Percentiles rank a stretch among this genome's conserved stretches.
Evolutionary conservation across 257 asterid genomes (phyloP).

Genomic region (Datura wrightii): DNA sequence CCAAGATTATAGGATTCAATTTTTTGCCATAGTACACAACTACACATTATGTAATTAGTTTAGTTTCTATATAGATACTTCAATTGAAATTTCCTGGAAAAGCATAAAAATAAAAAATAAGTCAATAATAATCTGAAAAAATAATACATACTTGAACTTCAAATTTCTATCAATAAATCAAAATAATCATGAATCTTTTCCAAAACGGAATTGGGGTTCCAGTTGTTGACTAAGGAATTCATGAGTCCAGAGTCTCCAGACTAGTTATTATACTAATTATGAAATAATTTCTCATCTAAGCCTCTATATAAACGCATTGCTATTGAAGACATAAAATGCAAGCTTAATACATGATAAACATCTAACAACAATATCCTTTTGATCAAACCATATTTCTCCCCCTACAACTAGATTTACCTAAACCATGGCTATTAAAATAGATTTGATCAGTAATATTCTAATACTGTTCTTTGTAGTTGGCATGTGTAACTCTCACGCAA

Average conservation of each 20-base stretch:
- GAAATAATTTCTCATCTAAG: neutral
- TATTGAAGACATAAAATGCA: neutral
- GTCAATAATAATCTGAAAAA: neutral
- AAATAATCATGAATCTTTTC: neutral
- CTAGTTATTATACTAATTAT: neutral
- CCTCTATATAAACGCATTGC: constrained; percentile 1
- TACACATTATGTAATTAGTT: neutral
- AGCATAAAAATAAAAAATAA: neutral
- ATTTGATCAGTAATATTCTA: constrained; percentile 8
- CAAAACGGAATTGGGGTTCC: neutral
- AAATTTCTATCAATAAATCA: neutral
- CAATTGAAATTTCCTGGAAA: neutral
- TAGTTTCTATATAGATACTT: neutral
- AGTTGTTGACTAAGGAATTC: neutral
- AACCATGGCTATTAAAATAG: neutral
- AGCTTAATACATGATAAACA: neutral
- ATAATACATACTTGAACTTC: neutral
- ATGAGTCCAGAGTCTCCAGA: too few species aligned
- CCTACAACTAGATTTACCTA: neutral
- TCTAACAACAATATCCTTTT: neutral
- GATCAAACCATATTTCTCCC: neutral
- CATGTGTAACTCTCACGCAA: constrained; percentile 9
- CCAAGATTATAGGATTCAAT: neutral
- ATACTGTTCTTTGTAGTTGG: constrained; percentile 28
- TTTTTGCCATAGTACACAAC: neutral